These are phyloP conservation scores for Thalassia testudinum DNA, from an alignment of 116 monocot genomes.

Conservation along the genomic window DNA sequence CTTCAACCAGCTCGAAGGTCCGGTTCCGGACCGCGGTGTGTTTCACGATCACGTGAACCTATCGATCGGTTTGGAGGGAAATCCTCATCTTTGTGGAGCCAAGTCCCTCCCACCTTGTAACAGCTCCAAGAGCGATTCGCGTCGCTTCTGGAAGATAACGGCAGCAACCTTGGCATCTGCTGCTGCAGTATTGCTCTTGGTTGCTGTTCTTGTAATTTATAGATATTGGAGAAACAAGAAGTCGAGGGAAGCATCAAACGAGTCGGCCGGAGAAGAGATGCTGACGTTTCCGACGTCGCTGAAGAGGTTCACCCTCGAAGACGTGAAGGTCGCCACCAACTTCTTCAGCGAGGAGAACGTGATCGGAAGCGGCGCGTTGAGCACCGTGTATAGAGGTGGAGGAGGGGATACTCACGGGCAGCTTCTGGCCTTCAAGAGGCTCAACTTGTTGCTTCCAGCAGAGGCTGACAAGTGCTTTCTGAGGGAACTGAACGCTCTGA, in stretches of 20 bases:
- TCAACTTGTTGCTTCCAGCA: slow-evolving; percentile 58
- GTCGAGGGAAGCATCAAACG: neutral
- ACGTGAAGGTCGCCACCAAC: slow-evolving; percentile 47
- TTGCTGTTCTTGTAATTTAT: slow-evolving; percentile 4
- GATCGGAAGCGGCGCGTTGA: slow-evolving; percentile 61
- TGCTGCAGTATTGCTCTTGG: slow-evolving; percentile 20
- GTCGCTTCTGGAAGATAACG: slow-evolving; percentile 20
- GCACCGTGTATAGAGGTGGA: slow-evolving; percentile 62
- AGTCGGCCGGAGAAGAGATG: neutral
- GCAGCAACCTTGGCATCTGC: slow-evolving; percentile 16
- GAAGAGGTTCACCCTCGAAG: slow-evolving; percentile 44
- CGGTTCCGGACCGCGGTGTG: slow-evolving; percentile 38
- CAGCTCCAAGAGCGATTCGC: neutral
- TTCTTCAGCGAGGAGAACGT: slow-evolving; percentile 49
- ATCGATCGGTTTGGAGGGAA: slow-evolving; percentile 44
- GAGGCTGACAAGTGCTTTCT: slow-evolving; percentile 60
- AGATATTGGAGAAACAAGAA: slow-evolving; percentile 7
- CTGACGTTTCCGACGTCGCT: slow-evolving; percentile 13
- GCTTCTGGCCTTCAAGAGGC: slow-evolving; percentile 54
- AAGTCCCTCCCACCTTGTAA: slow-evolving; percentile 42
- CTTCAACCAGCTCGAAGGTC: slow-evolving; percentile 53
- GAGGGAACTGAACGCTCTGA: slow-evolving; percentile 46
- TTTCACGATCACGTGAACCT: slow-evolving; percentile 41
- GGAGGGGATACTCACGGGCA: neutral
- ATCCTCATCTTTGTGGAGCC: slow-evolving; percentile 55